These are phyloP conservation scores for Fusarium chlamydosporum DNA, from an alignment of 2,329 filamentous ascomycete species.

Conservation along the genomic window DNA sequence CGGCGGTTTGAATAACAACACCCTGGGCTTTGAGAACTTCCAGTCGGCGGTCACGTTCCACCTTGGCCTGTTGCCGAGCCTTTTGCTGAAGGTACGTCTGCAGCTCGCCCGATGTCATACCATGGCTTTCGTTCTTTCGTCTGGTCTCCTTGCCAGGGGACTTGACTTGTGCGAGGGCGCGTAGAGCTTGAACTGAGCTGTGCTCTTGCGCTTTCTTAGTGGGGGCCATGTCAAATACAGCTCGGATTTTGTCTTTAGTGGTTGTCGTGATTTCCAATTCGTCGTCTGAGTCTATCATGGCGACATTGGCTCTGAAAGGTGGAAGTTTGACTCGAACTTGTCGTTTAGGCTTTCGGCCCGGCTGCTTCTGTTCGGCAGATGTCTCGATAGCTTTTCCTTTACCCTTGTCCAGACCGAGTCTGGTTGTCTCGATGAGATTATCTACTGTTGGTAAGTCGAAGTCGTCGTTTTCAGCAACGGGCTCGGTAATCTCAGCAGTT, in stretches of 20 bases:
- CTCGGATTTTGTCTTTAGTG: slow-evolving; percentile 66
- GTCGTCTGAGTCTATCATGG: slow-evolving; percentile 66
- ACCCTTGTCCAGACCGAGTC: slow-evolving; percentile 65
- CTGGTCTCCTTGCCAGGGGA: slow-evolving; percentile 70
- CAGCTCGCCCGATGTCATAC: slow-evolving; percentile 78
- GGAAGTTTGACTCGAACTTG: slow-evolving; percentile 67
- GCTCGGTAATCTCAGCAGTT: neutral
- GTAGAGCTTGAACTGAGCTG: slow-evolving; percentile 75
- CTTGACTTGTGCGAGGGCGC: slow-evolving; percentile 79
- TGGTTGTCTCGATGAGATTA: slow-evolving; percentile 52
- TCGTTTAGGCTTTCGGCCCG: slow-evolving; percentile 57
- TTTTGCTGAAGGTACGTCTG: slow-evolving; percentile 76
- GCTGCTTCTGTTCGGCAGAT: slow-evolving; percentile 38
- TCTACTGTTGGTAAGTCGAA: slow-evolving; percentile 54
- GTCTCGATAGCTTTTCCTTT: slow-evolving; percentile 68
- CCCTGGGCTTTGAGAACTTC: slow-evolving; percentile 84
- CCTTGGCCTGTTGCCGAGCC: slow-evolving; percentile 83
- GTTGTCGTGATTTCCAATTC: slow-evolving; percentile 73
- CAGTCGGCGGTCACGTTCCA: slow-evolving; percentile 82
- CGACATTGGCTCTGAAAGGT: slow-evolving; percentile 56
- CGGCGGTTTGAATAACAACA: slow-evolving; percentile 83
- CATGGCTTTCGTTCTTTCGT: slow-evolving; percentile 61
- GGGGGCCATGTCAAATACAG: slow-evolving; percentile 79
- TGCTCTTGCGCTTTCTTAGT: slow-evolving; percentile 73
- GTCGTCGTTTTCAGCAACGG: slow-evolving; percentile 26